A percentile compares a stretch with the other conserved stretches of the same genome.
Evolutionary conservation across 768 basidiomycete genomes (phyloP).

Genomic region (Tulasnella sp.): DNA sequence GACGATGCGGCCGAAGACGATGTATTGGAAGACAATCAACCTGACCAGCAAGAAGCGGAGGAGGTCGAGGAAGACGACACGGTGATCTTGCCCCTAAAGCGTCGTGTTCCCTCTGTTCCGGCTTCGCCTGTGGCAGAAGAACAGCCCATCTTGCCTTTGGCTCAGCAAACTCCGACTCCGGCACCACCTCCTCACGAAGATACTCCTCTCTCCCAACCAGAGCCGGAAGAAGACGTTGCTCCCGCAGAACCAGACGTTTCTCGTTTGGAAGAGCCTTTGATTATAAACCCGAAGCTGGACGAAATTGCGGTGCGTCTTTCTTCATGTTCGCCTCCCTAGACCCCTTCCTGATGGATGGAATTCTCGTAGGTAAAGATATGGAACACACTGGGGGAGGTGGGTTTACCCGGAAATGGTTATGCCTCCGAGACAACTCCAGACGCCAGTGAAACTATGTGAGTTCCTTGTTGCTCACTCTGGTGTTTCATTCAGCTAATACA

Average conservation of each 20-base stretch:
- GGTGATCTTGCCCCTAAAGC: slow-evolving; percentile 8
- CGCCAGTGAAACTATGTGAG: slow-evolving; percentile 25
- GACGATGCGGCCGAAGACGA: slow-evolving; percentile 13
- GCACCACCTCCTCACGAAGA: not conserved
- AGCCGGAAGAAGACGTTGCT: not conserved
- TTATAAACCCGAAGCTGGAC: slow-evolving; percentile 3
- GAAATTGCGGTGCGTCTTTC: not conserved
- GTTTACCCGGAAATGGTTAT: slow-evolving; percentile 23
- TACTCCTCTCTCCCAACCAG: not conserved
- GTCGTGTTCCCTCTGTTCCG: not conserved
- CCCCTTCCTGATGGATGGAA: not conserved
- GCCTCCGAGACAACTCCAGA: slow-evolving; percentile 3
- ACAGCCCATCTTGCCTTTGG: not conserved
- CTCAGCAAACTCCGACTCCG: not conserved
- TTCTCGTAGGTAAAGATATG: slow-evolving; percentile 13
- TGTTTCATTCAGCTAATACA: not conserved
- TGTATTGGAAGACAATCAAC: not conserved
- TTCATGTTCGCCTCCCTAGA: not conserved
- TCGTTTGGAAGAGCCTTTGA: slow-evolving; percentile 1
- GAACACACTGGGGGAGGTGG: slow-evolving; percentile 25
- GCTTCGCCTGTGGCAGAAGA: not conserved
- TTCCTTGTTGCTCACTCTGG: not conserved
- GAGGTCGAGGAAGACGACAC: slow-evolving; percentile 21
- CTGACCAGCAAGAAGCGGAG: not conserved
- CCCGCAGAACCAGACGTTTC: not conserved